These are phyloP conservation scores for Phytophthora vignae DNA, from an alignment of 352 stramenopile genomes.

Conservation along the genomic window DNA sequence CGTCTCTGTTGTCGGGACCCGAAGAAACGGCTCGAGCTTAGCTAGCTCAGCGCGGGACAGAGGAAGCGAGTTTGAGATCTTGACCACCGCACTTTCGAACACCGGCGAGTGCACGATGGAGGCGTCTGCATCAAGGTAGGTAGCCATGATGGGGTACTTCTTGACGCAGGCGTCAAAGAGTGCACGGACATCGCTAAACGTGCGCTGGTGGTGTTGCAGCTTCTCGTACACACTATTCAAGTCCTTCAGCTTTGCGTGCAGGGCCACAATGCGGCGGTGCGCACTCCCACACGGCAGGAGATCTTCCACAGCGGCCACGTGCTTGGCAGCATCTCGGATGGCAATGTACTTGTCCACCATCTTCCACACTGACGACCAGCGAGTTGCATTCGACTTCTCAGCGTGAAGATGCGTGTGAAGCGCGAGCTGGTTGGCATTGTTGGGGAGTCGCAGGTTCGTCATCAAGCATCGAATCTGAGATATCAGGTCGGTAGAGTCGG, in stretches of 20 bases:
- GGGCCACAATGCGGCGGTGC: not conserved
- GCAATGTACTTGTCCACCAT: not conserved
- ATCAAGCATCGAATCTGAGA: not conserved
- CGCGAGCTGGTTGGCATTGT: not conserved
- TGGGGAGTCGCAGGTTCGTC: not conserved
- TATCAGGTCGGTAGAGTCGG: not conserved
- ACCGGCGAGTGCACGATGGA: not conserved
- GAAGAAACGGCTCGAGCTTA: not conserved
- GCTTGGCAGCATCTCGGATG: not conserved
- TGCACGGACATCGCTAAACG: not conserved
- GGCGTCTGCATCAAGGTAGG: not conserved
- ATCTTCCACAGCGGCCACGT: not conserved
- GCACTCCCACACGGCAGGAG: not conserved
- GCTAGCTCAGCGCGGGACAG: not conserved
- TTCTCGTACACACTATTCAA: constrained; percentile 17
- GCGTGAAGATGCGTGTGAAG: not conserved
- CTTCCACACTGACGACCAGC: not conserved
- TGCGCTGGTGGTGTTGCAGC: not conserved
- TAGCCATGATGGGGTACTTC: not conserved
- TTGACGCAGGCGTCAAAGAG: not conserved
- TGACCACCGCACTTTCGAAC: not conserved
- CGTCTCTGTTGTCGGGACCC: not conserved
- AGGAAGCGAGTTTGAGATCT: not conserved
- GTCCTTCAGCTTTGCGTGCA: constrained; percentile 28
- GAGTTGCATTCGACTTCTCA: not conserved